Base-by-base conservation (phyloP, 768 basidiomycete species). In the Boletellus ananas region DNA sequence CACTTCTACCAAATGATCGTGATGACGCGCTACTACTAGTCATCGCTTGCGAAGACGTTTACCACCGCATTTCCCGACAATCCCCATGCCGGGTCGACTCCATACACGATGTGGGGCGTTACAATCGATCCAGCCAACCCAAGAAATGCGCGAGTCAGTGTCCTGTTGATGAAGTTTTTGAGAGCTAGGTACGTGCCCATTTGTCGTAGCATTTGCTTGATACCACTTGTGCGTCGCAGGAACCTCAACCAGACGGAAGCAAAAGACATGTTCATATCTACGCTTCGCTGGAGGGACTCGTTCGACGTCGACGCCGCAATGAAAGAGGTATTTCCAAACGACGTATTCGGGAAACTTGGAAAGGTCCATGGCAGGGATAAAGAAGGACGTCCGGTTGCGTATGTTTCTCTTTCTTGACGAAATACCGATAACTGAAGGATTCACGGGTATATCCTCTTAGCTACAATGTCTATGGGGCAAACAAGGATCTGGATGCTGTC, bases 91-190 rank as follows among this genome's bases (percentile, higher is more conserved):
- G 77, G 72, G 48, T 71, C 73, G 0, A 73, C 72, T 1, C 68
- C 82, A 9, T 75, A 86, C 56, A 67, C 56, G 6, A 64, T 92
- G 49, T 92, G 90, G 90, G 85, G 87, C 23, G 79, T 92, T 17
- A 67, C 62, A 1, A 77, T 92, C 23, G 78, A 87, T 64, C 85
- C 90, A 3, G 52, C 49, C 3, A 70, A 72, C 48, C 78, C 80
- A 12, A 60, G 59, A 41, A 78, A 88, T 62, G 81, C 87, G 1
- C 77, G 79, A 8, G 79, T 81, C 51, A 89, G 85, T 59, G 87
- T 91, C 29, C 60, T 91, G 9, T 73, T 92, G 34, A 80, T 90
- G 79, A 90, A 91, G 62, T 92, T 91, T 72, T 70, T 90, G 27
- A 77, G 85, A 49, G 90, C 90, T 5, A 79, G 85, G 86, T 83